Conservation (phyloP, 2,329 filamentous ascomycete genomes). For the Aspergillus sp. region DNA sequence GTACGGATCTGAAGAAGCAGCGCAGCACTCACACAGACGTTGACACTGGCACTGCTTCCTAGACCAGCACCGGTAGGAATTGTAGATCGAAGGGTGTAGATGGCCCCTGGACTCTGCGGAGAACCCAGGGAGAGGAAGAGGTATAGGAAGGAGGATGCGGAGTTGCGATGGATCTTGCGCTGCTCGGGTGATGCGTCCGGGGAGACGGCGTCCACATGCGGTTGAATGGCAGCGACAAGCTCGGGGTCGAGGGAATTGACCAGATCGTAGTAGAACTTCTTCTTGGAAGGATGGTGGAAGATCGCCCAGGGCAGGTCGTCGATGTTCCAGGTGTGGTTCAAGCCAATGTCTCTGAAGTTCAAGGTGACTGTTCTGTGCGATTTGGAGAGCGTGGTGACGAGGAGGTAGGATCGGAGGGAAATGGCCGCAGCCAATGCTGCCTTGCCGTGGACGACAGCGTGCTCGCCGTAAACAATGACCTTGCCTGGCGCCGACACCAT, state of each 20-base stretch:
- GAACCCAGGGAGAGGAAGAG: constrained; percentile 84
- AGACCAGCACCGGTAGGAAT: constrained; percentile 89
- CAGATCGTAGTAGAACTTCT: constrained; percentile 90
- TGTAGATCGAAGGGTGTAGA: constrained; percentile 88
- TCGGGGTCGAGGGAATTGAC: constrained; percentile 80
- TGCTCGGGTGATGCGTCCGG: constrained; percentile 60
- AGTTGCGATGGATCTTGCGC: constrained; percentile 78
- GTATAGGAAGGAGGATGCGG: constrained; percentile 84
- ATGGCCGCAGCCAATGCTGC: constrained; percentile 92
- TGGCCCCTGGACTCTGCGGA: constrained; percentile 70
- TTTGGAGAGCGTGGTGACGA: constrained; percentile 90
- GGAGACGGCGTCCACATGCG: constrained; percentile 71
- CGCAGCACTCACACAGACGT: constrained; percentile 80
- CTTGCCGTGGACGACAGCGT: constrained; percentile 97
- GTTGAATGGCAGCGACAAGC: constrained; percentile 73
- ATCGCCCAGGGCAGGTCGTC: constrained; percentile 80
- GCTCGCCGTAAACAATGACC: constrained; percentile 96
- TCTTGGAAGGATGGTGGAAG: constrained; percentile 77
- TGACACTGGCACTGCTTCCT: constrained; percentile 90
- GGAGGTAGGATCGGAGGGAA: constrained; percentile 90
- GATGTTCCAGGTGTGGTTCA: constrained; percentile 91
- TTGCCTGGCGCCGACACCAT: constrained; percentile 98
- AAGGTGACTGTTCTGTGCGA: constrained; percentile 82
- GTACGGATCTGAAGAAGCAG: constrained; percentile 84
- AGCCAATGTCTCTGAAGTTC: constrained; percentile 83